Evolutionary conservation across 2,329 filamentous ascomycete species (phyloP).

Genomic region (Curvularia sp.): DNA sequence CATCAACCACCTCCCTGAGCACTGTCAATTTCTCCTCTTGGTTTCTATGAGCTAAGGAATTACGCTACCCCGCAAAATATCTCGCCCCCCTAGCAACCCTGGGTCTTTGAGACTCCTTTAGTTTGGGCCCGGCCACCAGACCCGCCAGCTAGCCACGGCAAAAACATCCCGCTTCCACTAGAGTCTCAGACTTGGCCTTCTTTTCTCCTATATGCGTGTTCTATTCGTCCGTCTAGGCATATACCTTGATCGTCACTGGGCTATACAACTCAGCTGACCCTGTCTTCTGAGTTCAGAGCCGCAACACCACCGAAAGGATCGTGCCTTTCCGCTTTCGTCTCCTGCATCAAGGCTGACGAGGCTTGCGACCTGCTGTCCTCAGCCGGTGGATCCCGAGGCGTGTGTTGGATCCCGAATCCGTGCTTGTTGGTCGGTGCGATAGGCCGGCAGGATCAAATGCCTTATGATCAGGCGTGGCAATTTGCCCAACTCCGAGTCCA

Average conservation of each 20-base stretch:
- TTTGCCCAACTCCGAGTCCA: not conserved
- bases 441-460: not conserved
- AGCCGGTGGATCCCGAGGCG: constrained; percentile 14
- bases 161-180: constrained; percentile 22
- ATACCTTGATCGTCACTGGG: constrained; percentile 34
- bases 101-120: constrained; percentile 17
- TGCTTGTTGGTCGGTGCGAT: constrained; percentile 14
- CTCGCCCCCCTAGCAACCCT: constrained; percentile 26
- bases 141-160: constrained; percentile 15
- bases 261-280: constrained; percentile 33
- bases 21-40: constrained; percentile 18
- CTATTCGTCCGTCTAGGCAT: constrained; percentile 24
- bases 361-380: constrained; percentile 16
- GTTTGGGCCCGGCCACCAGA: constrained; percentile 21
- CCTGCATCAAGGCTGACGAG: constrained; percentile 24
- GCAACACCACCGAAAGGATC: constrained; percentile 41
- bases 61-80: constrained; percentile 47
- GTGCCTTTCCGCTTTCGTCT: constrained; percentile 42
- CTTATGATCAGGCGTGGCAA: constrained; percentile 3
- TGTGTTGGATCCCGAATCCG: constrained; percentile 7
- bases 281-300: constrained; percentile 34
- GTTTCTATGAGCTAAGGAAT: constrained; percentile 42
- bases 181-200: constrained; percentile 23
- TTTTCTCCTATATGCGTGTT: constrained; percentile 28
- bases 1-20: constrained; percentile 6